These are phyloP conservation scores for Pulveroboletus sp. DNA, from an alignment of 768 basidiomycete genomes.

Conservation along the genomic window DNA sequence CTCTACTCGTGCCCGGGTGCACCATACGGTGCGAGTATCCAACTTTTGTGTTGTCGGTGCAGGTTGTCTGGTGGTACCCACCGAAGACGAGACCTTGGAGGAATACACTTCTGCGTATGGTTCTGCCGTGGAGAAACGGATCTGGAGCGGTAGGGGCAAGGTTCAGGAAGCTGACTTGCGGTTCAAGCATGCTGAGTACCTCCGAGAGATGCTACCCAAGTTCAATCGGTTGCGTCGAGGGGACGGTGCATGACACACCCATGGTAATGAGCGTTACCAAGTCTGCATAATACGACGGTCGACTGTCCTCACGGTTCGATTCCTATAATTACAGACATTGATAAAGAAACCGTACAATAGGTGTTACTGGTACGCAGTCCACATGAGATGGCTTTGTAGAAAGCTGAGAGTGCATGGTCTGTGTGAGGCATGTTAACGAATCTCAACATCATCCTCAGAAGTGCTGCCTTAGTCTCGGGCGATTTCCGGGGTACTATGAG, in stretches of 20 bases:
- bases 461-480: slow-evolving; percentile 11
- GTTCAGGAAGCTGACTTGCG: slow-evolving; percentile 80
- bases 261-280: background rate
- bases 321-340: background rate
- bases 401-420: slow-evolving; percentile 11
- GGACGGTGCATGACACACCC: slow-evolving; percentile 40
- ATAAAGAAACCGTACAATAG: background rate
- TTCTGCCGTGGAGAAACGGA: slow-evolving; percentile 62
- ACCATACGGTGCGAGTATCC: slow-evolving; percentile 74
- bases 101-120: slow-evolving; percentile 87
- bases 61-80: slow-evolving; percentile 72
- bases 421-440: slow-evolving; percentile 7
- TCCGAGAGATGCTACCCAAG: slow-evolving; percentile 87
- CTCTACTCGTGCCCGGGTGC: slow-evolving; percentile 76
- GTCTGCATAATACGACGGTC: too few species aligned
- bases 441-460: slow-evolving; percentile 8
- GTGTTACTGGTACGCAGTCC: background rate
- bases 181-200: slow-evolving; percentile 85
- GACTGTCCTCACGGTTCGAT: too few species aligned
- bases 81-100: slow-evolving; percentile 71
- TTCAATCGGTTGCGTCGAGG: slow-evolving; percentile 71
- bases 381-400: slow-evolving; percentile 6
- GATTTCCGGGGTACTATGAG: slow-evolving; percentile 8
- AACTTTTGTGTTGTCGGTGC: slow-evolving; percentile 83
- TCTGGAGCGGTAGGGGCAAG: slow-evolving; percentile 83